Evolutionary conservation across 331 rosid species (phyloP), one percentile per base, ranked within the genome.

Genomic region (Saraca asoca): DNA sequence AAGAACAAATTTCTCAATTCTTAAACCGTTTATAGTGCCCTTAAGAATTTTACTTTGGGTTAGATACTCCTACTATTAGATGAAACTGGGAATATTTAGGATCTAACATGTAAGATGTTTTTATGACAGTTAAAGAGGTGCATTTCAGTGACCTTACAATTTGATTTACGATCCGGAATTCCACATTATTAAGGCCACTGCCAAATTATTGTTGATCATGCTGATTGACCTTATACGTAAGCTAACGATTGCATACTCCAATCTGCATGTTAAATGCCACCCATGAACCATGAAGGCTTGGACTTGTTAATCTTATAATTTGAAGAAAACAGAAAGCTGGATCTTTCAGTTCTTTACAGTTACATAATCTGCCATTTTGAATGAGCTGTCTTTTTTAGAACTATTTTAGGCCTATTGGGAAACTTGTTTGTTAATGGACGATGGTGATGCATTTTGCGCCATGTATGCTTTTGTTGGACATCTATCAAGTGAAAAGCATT

Each of bases 401-500:
- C 64, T 2, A 33, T 59, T 42, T 14, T 31, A 62, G 64, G 53
- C 16, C 16, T n/a, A 12, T n/a, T 61, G 20, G 43, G 56, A 42
- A 66, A 49, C 59, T 46, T 74, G 51, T 52, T 18, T 50, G 37
- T 46, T 58, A 35, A 63, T 20, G 18, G 19, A 52, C 42, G 19
- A 51, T 73, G 46, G 18, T 1, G 3, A 34, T 39, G 12, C 13
- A 17, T 46, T 38, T 31, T 59, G 13, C 16, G 66, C 33, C 56
- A 24, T 24, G 31, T 24, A 67, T 48, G 19, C 35, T 53, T 43
- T 41, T 37, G 46, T 41, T 61, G n/a, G n/a, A n/a, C 43, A 38
- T 75, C 18, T 43, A 39, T 53, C 46, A 48, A 68, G 39, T 53
- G 14, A 54, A 5, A 75, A 62, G 18, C 66, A 37, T 14, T 60